phyloP scores from a whole-genome alignment of 106 monocot genomes.

The Dendrobium huoshanense region DNA sequence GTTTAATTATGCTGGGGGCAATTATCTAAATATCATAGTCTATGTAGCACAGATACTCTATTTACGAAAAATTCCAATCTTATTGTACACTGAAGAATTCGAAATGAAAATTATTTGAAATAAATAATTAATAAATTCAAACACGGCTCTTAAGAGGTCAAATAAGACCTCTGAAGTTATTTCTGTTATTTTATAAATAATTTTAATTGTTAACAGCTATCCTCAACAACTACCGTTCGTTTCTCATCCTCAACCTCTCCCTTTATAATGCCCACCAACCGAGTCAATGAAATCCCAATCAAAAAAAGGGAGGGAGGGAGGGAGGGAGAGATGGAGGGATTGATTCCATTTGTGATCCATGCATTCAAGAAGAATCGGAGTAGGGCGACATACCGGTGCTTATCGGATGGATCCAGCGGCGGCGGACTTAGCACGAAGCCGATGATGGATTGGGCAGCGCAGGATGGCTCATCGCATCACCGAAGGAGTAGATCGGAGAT shows the following conservation, averaged over 20 bases:
- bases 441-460: conserved; percentile 1
- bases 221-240: background rate
- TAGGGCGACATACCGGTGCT: background rate
- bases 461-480: conserved; percentile 10
- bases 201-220: background rate
- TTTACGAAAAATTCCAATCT: too few relatives aligned
- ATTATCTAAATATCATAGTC: too few relatives aligned
- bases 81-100: too few relatives aligned
- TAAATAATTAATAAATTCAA: too few relatives aligned
- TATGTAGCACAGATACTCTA: too few relatives aligned
- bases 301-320: background rate
- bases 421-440: conserved; percentile 5
- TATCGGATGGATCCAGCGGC: background rate
- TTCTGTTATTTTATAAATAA: background rate
- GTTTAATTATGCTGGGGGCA: too few relatives aligned
- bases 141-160: too few relatives aligned
- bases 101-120: too few relatives aligned
- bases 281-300: background rate
- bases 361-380: conserved; percentile 6
- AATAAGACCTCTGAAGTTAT: too few relatives aligned
- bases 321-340: background rate
- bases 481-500: conserved; percentile 12
- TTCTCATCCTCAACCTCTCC: background rate
- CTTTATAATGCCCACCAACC: background rate
- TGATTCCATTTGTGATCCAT: conserved; percentile 7